These are phyloP conservation scores for Orobanche coerulescens DNA, from an alignment of 257 asterid genomes.

Conservation along the genomic window DNA sequence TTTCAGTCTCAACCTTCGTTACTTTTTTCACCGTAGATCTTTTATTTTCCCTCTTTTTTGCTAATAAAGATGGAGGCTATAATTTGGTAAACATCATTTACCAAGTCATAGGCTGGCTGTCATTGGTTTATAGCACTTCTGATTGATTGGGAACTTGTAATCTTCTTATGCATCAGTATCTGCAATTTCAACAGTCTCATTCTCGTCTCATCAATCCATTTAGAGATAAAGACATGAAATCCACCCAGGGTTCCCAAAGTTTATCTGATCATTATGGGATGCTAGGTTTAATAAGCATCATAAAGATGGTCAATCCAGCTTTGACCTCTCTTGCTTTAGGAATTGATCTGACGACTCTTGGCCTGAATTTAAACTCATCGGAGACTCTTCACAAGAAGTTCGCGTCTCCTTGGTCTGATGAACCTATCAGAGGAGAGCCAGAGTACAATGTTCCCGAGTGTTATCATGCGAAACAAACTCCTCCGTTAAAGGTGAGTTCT, in stretches of 20 bases:
- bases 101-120: slow-evolving; percentile 29
- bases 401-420: slow-evolving; percentile 91
- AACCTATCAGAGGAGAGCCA: slow-evolving; percentile 81
- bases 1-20: neutral
- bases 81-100: slow-evolving; percentile 11
- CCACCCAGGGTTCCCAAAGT: slow-evolving; percentile 41
- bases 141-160: slow-evolving; percentile 33
- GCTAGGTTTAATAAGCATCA: slow-evolving; percentile 62
- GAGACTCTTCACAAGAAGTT: slow-evolving; percentile 75
- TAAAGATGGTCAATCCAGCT: slow-evolving; percentile 56
- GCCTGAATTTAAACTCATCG: slow-evolving; percentile 65
- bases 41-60: neutral
- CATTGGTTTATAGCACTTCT: slow-evolving; percentile 30
- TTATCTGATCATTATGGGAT: slow-evolving; percentile 68
- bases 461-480: slow-evolving; percentile 56
- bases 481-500: slow-evolving; percentile 51
- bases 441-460: slow-evolving; percentile 63
- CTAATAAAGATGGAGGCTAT: neutral
- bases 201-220: slow-evolving; percentile 55
- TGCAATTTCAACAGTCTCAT: slow-evolving; percentile 70
- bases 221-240: slow-evolving; percentile 56
- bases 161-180: slow-evolving; percentile 56
- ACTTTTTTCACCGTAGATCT: neutral
- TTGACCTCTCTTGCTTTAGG: slow-evolving; percentile 73
- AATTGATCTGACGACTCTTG: slow-evolving; percentile 72